Conservation (phyloP, 441 rosid species). For the Gossypium davidsonii region DNA sequence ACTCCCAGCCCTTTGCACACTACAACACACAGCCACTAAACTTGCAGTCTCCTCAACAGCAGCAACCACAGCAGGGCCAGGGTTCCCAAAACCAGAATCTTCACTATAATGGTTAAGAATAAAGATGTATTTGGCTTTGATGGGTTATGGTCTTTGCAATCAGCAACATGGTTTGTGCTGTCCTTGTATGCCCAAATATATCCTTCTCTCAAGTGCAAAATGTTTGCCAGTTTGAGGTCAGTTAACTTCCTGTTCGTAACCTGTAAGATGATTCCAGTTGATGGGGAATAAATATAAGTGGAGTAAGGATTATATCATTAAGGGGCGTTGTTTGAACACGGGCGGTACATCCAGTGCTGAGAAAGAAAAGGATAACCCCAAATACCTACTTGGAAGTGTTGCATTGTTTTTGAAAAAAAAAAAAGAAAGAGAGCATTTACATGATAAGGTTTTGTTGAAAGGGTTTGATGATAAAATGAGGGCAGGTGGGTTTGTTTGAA, state of each 20-base stretch:
- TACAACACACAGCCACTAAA: conserved; percentile 74
- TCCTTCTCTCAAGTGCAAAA: conserved; percentile 33
- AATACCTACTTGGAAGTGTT: conserved; percentile 32
- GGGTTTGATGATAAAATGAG: conserved; percentile 29
- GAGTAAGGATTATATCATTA: conserved; percentile 13
- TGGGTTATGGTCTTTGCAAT: conserved; percentile 73
- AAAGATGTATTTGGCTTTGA: conserved; percentile 15
- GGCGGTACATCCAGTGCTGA: conserved; percentile 52
- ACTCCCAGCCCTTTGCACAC: conserved; percentile 84
- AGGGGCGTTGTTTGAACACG: conserved; percentile 20
- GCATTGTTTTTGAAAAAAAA: conserved; percentile 23
- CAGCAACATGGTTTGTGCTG: conserved; percentile 81
- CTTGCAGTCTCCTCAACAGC: conserved; percentile 58
- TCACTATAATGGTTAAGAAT: conserved; percentile 71
- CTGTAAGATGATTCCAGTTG: conserved; percentile 22
- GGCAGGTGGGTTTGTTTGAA: background rate
- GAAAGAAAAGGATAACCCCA: conserved; percentile 49
- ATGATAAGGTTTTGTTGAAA: conserved; percentile 36
- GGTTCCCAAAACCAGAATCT: conserved; percentile 78
- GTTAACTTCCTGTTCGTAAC: conserved; percentile 23
- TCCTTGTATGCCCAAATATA: conserved; percentile 46
- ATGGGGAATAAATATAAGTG: conserved; percentile 23
- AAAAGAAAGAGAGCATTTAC: conserved; percentile 34
- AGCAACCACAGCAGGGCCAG: conserved; percentile 65
- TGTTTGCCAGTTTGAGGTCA: conserved; percentile 34